Evolutionary conservation across 2,329 filamentous ascomycete genomes (phyloP), one percentile per base, ranked within the genome.

Genomic region (Exophiala phaeomuriformis): DNA sequence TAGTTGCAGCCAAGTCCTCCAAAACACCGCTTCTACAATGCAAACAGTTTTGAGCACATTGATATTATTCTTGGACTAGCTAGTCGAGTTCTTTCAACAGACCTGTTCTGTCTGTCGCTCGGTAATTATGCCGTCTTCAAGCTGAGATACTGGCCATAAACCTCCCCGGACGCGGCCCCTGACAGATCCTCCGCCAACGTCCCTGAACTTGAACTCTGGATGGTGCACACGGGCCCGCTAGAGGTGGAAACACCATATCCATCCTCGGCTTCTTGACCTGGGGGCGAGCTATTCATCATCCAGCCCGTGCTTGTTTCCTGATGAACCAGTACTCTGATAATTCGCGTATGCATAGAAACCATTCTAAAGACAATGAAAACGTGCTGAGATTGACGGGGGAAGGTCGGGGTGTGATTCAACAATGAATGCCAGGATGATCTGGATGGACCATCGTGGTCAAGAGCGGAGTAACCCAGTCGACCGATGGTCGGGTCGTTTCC

Each of bases 151-250:
- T 59, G 54, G 46, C 44, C 54, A 53, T 57, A 50, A 45, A 51
- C 61, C 35, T 58, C 60, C 58, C 57, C 60, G 53, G 58, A 61
- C 57, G 58, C 61, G n/a, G 57, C 56, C 61, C 61, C 56, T 62
- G 42, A 59, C 61, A 63, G 50, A 47, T 61, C 61, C 58, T 53
- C 53, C 61, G 47, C 57, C 61, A 49, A 47, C 39, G 53, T 32
- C 50, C 39, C 39, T 41, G 12, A 27, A 27, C 39, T 28, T 54
- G 35, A 12, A 40, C 27, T 43, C n/a, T 39, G 36, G 5, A 30
- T 28, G 33, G 19, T 41, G 52, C 29, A 29, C 45, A 48, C 45
- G 36, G 35, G 36, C 29, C n/a, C 42, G 47, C 49, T 36, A 28
- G 49, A 53, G 36, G 37, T 9, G 31, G 40, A 37, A 44, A 44